These are phyloP conservation scores for Tuber calosporum DNA, from an alignment of 495 filamentous ascomycete species.

Conservation along the genomic window DNA sequence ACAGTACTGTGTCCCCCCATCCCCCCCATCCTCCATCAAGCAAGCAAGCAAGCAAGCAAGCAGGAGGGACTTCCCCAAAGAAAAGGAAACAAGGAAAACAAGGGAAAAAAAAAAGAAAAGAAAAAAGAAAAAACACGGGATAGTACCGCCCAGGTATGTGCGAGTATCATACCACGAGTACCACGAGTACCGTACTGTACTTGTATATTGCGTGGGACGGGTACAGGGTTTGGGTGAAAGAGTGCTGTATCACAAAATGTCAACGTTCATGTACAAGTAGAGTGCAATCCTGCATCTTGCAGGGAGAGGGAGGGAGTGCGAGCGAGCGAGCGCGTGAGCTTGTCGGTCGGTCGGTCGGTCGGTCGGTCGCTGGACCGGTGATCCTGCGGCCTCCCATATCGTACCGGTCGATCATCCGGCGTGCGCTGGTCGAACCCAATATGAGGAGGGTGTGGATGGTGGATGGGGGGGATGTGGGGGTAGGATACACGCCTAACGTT, in stretches of 20 bases:
- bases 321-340: neutral
- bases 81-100: no score
- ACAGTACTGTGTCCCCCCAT: no score
- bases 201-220: neutral
- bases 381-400: neutral
- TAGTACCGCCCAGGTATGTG: no score
- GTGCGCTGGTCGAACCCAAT: neutral
- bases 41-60: no score
- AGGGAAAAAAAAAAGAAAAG: no score
- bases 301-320: neutral
- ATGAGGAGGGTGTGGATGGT: neutral
- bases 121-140: neutral
- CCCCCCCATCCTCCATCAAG: no score
- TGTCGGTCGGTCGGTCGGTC: neutral
- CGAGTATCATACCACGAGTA: no score
- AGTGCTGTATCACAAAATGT: neutral
- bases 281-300: neutral
- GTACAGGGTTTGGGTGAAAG: neutral
- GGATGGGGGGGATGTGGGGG: neutral
- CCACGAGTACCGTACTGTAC: neutral
- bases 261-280: neutral
- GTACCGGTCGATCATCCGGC: slow-evolving; percentile 6
- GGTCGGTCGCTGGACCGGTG: neutral
- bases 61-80: neutral
- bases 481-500: neutral